A percentile compares a stretch with the other conserved stretches of the same genome.
phyloP scores from a whole-genome alignment of 148 eudicot genomes.

The Persicaria tinctoria region DNA sequence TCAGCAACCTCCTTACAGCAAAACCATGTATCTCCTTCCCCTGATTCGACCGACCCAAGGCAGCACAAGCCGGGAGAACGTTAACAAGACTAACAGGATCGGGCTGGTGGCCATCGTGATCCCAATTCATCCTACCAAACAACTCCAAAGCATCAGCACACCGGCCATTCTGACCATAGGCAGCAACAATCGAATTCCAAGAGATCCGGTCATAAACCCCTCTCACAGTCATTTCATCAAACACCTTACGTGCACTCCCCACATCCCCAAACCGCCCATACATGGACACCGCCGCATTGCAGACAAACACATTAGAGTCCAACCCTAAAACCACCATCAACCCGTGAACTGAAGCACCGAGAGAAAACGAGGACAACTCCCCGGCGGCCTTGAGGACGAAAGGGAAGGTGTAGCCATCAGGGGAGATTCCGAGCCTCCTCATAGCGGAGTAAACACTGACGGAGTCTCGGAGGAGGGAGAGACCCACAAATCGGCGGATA shows the following conservation, averaged over 20 bases:
- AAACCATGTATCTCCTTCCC: constrained; percentile 58
- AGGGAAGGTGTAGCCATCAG: constrained; percentile 64
- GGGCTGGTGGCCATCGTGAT: constrained; percentile 16
- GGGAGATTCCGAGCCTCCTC: constrained; percentile 33
- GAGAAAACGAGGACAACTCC: constrained; percentile 19
- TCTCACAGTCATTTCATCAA: constrained; percentile 42
- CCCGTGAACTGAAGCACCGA: constrained; percentile 39
- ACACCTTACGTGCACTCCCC: constrained; percentile 38
- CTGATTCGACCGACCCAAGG: constrained; percentile 14
- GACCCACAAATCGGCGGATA: constrained; percentile 25
- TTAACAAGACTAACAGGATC: constrained; percentile 64
- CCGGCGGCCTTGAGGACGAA: constrained; percentile 58
- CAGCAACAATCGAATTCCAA: constrained; percentile 65
- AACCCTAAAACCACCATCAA: constrained; percentile 31
- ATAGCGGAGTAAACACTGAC: constrained; percentile 27
- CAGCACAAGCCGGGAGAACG: constrained; percentile 57
- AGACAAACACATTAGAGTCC: constrained; percentile 45
- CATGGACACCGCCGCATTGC: constrained; percentile 51
- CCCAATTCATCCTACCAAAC: constrained; percentile 34
- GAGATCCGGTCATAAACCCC: constrained; percentile 42
- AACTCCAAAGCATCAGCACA: constrained; percentile 27
- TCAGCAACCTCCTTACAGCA: constrained; percentile 31
- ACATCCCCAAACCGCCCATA: constrained; percentile 44
- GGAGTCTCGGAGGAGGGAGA: constrained; percentile 8
- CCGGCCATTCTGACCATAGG: constrained; percentile 39